Base-by-base conservation (phyloP, 139 green algal species). In the Tetradesmus obliquus region DNA sequence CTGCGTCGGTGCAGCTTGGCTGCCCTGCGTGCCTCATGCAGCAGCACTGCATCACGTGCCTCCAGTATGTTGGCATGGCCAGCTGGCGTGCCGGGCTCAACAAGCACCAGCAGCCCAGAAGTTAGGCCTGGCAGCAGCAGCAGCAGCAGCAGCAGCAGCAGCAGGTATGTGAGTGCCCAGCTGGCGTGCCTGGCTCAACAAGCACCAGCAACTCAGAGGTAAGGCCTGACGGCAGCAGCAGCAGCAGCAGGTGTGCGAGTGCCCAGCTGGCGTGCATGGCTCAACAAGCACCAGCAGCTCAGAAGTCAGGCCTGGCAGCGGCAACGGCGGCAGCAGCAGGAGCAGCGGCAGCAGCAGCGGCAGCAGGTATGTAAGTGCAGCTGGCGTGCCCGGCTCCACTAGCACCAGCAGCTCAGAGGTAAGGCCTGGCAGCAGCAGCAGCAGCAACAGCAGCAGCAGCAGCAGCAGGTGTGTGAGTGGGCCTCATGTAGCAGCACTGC, bases 71-170 rank as follows among this genome's bases (percentile, higher is more conserved):
- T 90, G 0, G 91, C 87, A 0, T 90, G 94, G 4, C 97, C 97
- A 5, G 91, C 54, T 1, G 95, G 97, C 0, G 96, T 98, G 62
- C 97, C 97, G 2, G 96, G 96, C 94, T 99, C 97, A 3, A 98
- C 84, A 53, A 99, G 91, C 22, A 98, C 91, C 54, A 99, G 90
- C 84, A 95, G n/a, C 51, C 92, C 95, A 3, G 71, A 71, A 1
- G 89, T 92, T 13, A 82, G 17, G 82, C 82, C 92, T 92, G 82
- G 8, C 1, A 89, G 22, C 62, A 85, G 94, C 90, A 95, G 89
- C 89, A 88, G 62, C 80, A 66, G 93, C 89, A 45, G 60, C 72
- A 76, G 66, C 90, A 95, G 86, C 89, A 88, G 62, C 72, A 80
- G 17, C 66, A 24, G 66, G 32, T 45, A 45, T 45, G 32, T 45